phyloP scores from a whole-genome alignment of 768 basidiomycete species.

The Tephrocybe sp. region DNA sequence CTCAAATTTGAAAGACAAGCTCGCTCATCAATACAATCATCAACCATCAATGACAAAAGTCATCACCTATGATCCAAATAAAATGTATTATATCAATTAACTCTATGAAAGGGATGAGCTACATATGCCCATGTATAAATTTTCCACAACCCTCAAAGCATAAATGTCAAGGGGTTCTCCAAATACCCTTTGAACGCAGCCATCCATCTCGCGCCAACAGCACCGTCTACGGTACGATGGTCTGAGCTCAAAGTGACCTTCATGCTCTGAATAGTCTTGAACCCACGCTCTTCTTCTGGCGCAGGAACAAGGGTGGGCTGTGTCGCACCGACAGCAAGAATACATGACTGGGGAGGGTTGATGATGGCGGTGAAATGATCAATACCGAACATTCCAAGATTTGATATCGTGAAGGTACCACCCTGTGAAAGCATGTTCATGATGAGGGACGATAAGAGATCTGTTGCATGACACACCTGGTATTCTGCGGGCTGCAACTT shows the following conservation, averaged over 20 bases:
- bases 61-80: neutral
- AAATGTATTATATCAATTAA: conserved; percentile 14
- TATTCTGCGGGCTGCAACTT: conserved; percentile 95
- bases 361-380: conserved; percentile 98
- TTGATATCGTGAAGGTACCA: conserved; percentile 98
- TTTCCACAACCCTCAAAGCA: conserved; percentile 61
- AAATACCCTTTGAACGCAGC: conserved; percentile 93
- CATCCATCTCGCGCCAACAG: conserved; percentile 92
- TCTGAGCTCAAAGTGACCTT: conserved; percentile 95
- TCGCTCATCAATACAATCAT: no score
- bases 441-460: neutral
- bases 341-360: conserved; percentile 98
- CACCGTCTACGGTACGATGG: conserved; percentile 96
- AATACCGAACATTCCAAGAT: conserved; percentile 97
- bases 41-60: neutral
- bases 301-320: conserved; percentile 85
- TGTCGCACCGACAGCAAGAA: conserved; percentile 91
- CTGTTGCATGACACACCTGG: conserved; percentile 56
- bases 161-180: conserved; percentile 95
- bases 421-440: conserved; percentile 54
- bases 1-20: no score
- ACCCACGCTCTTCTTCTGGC: conserved; percentile 89
- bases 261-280: conserved; percentile 91
- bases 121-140: conserved; percentile 1
- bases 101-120: conserved; percentile 11